Conservation (phyloP, 345 rosid genomes). For the Murraya paniculata region DNA sequence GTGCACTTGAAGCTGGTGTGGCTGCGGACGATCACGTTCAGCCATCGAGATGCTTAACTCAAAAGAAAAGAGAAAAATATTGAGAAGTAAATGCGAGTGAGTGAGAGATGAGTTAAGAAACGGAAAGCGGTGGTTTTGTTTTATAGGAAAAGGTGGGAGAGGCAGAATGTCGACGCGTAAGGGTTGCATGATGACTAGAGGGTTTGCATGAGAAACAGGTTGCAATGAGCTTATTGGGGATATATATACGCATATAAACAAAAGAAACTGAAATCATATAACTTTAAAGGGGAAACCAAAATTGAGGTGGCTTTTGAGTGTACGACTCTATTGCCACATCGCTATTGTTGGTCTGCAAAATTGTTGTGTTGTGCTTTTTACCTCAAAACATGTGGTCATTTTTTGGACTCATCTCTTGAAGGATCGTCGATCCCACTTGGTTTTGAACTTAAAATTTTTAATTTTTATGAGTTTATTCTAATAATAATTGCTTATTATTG, state of each 20-base stretch:
- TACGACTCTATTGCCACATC: background rate
- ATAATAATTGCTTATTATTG: too few relatives aligned
- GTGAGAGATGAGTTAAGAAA: background rate
- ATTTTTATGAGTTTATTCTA: too few relatives aligned
- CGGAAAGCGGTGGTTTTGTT: constrained; percentile 4
- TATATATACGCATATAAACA: background rate
- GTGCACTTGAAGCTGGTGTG: constrained; percentile 63
- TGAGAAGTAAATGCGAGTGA: background rate
- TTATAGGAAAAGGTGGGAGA: constrained; percentile 22
- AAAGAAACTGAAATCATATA: background rate
- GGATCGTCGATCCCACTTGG: too few relatives aligned
- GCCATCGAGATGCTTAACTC: constrained; percentile 29
- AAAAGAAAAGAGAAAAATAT: background rate
- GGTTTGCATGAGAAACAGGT: constrained; percentile 72
- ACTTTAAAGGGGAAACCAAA: background rate
- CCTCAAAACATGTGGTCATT: background rate
- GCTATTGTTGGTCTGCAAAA: background rate
- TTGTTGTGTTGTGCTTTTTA: background rate
- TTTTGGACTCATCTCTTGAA: background rate
- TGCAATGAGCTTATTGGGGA: constrained; percentile 16
- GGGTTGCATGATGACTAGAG: constrained; percentile 44
- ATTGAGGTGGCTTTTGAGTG: constrained; percentile 11
- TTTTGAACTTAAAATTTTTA: too few relatives aligned
- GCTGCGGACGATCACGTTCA: constrained; percentile 40
- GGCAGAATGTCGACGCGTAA: constrained; percentile 32